Base-by-base conservation (phyloP, 176 grass and related monocot genomes). In the Thinopyrum elongatum region DNA sequence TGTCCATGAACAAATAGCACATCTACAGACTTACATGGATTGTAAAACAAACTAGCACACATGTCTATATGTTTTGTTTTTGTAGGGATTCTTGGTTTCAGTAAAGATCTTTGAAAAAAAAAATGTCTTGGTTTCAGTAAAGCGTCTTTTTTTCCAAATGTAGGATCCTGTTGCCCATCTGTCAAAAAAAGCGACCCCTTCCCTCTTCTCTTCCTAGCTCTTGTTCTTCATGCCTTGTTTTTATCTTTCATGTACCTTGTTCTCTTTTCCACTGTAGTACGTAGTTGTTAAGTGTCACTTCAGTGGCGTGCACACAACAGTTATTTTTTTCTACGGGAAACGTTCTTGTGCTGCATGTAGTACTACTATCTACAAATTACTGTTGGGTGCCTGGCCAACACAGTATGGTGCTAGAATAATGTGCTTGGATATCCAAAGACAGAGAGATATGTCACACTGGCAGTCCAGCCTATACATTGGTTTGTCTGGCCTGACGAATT, bases 161-260 rank as follows among this genome's bases (percentile, higher is more conserved):
- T 70, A 67, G 34, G 66, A 60, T 76, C 46, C 36, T 84, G 82
- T 35, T 81, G 23, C 60, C 47, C 68, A 71, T 75, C 62, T 64
- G 82, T 88, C 63, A 85, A 72, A 44, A 81, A 81, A 85, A 80
- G 51, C 26, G 62, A 19, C 67, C 33, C 86, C 77, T 81, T 77
- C 65, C 76, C 28, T 79, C 23, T 84, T 71, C 22, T 29, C 47
- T 51, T 26, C 38, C 28, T 70, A 19, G 53, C 53, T 22, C 17
- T 58, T 80, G 59, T 85, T 79, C 22, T 31, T 79, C 74, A 74
- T 87, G 66, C 84, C 63, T 74, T 74, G 74, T 84, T 69, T 60
- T 62, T 15, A 53, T 35, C 82, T 63, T 61, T 38, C 70, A 13
- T 31, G 79, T 68, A 80, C 89, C 28, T 77, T 70, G 33, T 51